phyloP scores from a whole-genome alignment of 495 filamentous ascomycete genomes.

The Annulohypoxylon stygium region DNA sequence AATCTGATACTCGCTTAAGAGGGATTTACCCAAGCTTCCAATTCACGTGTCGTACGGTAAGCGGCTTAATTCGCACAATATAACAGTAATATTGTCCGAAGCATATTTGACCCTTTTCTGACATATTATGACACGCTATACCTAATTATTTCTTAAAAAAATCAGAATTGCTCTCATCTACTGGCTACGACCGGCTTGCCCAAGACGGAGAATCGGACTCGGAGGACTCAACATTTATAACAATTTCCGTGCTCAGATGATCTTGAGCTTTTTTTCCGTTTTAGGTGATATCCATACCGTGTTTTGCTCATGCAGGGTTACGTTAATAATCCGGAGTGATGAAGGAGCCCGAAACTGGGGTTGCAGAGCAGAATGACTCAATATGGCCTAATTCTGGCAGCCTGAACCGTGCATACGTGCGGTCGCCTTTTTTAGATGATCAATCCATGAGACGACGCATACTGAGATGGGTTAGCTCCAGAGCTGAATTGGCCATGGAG shows the following conservation, averaged over 20 bases:
- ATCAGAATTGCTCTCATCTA: no score
- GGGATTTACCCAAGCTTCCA: not conserved
- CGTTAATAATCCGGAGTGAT: not conserved
- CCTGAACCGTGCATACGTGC: not conserved
- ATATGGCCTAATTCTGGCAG: not conserved
- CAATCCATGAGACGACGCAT: not conserved
- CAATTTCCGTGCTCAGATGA: not conserved
- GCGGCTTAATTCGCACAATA: not conserved
- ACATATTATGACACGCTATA: not conserved
- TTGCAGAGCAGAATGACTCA: not conserved
- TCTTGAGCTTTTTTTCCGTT: not conserved
- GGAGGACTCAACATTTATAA: not conserved
- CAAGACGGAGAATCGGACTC: not conserved
- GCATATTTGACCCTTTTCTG: not conserved
- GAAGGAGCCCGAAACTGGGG: not conserved
- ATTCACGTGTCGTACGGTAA: not conserved
- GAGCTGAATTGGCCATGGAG: not conserved
- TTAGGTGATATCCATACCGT: not conserved
- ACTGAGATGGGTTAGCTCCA: not conserved
- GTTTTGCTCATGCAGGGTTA: not conserved
- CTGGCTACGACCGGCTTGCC: not conserved
- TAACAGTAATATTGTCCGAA: not conserved
- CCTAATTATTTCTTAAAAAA: no score
- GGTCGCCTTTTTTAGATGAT: not conserved
- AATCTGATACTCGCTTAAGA: not conserved